phyloP scores from a whole-genome alignment of 345 rosid genomes.

The Eucalyptus globulus region DNA sequence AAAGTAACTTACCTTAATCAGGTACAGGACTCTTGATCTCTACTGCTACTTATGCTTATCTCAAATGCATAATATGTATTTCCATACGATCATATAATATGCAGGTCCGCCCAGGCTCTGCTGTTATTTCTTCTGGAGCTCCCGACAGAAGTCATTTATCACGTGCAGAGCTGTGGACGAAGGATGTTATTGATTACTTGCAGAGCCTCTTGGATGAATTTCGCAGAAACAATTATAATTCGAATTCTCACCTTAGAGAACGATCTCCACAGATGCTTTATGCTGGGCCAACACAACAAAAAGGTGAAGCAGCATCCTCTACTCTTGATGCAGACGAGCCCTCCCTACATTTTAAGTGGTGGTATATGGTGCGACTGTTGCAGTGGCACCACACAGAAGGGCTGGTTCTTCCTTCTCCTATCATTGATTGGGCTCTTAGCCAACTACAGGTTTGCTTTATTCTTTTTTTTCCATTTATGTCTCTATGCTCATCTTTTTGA shows the following conservation, averaged over 20 bases:
- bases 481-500: not conserved
- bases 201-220: conserved; percentile 78
- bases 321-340: conserved; percentile 70
- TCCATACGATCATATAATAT: not conserved
- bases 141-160: conserved; percentile 47
- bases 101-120: conserved; percentile 73
- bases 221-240: conserved; percentile 45
- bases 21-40: conserved; percentile 22
- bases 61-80: not conserved
- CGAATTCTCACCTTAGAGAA: conserved; percentile 54
- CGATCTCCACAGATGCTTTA: conserved; percentile 57
- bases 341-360: conserved; percentile 82
- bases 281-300: conserved; percentile 49
- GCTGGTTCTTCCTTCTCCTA: conserved; percentile 71
- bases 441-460: conserved; percentile 58
- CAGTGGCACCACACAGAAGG: conserved; percentile 97
- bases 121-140: conserved; percentile 52
- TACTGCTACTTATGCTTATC: not conserved
- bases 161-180: conserved; percentile 93
- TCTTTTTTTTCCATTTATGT: not conserved
- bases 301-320: conserved; percentile 39
- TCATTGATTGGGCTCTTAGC: conserved; percentile 91
- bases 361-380: conserved; percentile 87
- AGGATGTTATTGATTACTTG: conserved; percentile 86
- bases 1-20: conserved; percentile 96